phyloP scores from a whole-genome alignment of 2,329 filamentous ascomycete genomes.

The Hymenoscyphus fructigenus region DNA sequence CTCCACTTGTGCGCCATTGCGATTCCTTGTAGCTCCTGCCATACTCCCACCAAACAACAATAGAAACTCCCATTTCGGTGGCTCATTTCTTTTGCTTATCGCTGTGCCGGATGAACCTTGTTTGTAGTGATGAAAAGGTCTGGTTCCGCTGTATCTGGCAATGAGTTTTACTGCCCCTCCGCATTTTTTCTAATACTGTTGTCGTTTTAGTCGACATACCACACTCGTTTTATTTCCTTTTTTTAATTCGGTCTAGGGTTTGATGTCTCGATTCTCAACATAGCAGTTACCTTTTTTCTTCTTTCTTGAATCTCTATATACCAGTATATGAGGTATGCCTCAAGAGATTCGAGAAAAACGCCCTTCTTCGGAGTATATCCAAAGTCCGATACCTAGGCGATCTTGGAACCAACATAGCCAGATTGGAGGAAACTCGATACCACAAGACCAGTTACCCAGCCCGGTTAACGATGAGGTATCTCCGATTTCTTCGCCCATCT shows the following conservation, averaged over 20 bases:
- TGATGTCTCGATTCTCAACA: neutral
- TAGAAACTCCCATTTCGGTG: conserved; percentile 5
- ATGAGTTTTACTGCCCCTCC: neutral
- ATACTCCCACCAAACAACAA: conserved; percentile 1
- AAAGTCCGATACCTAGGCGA: neutral
- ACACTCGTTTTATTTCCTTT: neutral
- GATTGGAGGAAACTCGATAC: neutral
- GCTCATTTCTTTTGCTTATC: neutral
- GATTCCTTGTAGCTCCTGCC: conserved; percentile 5
- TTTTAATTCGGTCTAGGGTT: neutral
- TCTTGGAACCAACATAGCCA: neutral
- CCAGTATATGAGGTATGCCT: neutral
- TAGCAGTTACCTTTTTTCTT: neutral
- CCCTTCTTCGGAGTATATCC: neutral
- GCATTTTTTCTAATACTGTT: conserved; percentile 1
- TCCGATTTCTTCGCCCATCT: conserved; percentile 3
- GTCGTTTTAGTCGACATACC: neutral
- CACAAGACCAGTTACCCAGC: neutral
- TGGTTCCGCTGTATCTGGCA: neutral
- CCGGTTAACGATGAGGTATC: conserved; percentile 1
- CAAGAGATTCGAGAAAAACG: neutral
- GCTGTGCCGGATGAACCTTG: neutral
- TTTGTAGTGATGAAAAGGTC: neutral
- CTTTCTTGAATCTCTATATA: neutral
- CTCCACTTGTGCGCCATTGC: neutral